Percentiles rank a stretch among this genome's conserved stretches.
Evolutionary conservation across 2,329 filamentous ascomycete species (phyloP).

Genomic region (Biscogniauxia mediterranea): DNA sequence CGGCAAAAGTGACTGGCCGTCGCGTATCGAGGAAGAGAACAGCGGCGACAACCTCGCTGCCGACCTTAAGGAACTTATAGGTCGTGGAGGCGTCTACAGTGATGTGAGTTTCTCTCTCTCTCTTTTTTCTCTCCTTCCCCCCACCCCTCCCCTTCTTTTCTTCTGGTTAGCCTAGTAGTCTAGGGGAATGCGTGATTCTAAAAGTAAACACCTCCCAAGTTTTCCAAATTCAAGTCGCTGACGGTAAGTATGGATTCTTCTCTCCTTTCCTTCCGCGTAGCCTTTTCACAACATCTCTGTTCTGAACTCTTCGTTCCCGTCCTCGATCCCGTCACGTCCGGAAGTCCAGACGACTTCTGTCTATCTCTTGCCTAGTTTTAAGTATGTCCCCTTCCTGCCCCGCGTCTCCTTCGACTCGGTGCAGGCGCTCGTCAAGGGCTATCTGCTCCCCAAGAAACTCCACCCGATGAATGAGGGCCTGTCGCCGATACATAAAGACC

Average conservation of each 20-base stretch:
- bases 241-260: conserved; percentile 29
- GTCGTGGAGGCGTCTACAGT: conserved; percentile 62
- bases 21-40: conserved; percentile 80
- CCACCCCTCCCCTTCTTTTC: too few relatives aligned
- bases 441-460: conserved; percentile 61
- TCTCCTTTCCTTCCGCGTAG: conserved; percentile 42
- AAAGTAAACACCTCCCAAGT: not conserved
- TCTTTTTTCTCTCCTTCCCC: too few relatives aligned
- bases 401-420: conserved; percentile 56
- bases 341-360: conserved; percentile 59
- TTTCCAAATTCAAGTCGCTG: conserved; percentile 21
- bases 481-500: conserved; percentile 55
- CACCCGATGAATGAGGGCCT: conserved; percentile 61
- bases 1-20: conserved; percentile 76
- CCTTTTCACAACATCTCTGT: conserved; percentile 80
- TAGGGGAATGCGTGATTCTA: not conserved
- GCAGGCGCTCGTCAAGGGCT: conserved; percentile 61
- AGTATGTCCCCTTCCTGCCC: conserved; percentile 71
- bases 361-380: conserved; percentile 81
- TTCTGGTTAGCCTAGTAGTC: not conserved
- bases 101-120: conserved; percentile 52
- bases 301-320: conserved; percentile 72
- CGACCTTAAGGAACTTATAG: conserved; percentile 69
- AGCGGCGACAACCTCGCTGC: conserved; percentile 64
- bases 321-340: conserved; percentile 47